A percentile compares a stretch with the other conserved stretches of the same genome.
phyloP scores from a whole-genome alignment of 495 filamentous ascomycete genomes.

The Hamigera avellanea region DNA sequence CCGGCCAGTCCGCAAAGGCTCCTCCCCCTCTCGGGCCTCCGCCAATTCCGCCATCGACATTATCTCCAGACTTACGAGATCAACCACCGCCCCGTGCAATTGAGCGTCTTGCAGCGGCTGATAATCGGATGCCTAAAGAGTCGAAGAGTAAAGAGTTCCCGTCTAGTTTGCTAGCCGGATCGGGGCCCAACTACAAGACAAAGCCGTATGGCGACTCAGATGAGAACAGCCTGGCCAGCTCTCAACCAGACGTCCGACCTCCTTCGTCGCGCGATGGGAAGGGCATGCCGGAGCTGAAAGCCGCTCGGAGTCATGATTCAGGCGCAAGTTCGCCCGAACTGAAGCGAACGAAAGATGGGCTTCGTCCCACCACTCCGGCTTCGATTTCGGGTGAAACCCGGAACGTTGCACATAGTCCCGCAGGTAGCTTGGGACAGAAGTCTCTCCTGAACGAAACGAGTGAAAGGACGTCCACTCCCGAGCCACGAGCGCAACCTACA shows the following conservation, averaged over 20 bases:
- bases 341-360: slow-evolving; percentile 18
- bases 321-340: slow-evolving; percentile 9
- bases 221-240: slow-evolving; percentile 6
- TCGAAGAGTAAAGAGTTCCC: slow-evolving; percentile 15
- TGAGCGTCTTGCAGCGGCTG: slow-evolving; percentile 12
- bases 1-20: slow-evolving; percentile 19
- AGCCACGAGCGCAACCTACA: slow-evolving; percentile 6
- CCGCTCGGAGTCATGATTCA: slow-evolving; percentile 9
- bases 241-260: slow-evolving; percentile 12
- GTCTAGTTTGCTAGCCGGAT: slow-evolving; percentile 9
- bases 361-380: slow-evolving; percentile 20
- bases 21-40: slow-evolving; percentile 13
- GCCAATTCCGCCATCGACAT: slow-evolving; percentile 9
- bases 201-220: slow-evolving; percentile 7
- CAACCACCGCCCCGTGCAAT: slow-evolving; percentile 18
- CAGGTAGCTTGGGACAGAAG: slow-evolving; percentile 12
- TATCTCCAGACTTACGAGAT: slow-evolving; percentile 6
- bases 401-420: slow-evolving; percentile 12
- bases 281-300: slow-evolving; percentile 8
- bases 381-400: slow-evolving; percentile 15
- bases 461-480: slow-evolving; percentile 8
- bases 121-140: slow-evolving; percentile 12
- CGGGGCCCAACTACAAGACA: slow-evolving; percentile 5
- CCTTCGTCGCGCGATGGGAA: slow-evolving; percentile 21
- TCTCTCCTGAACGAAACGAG: slow-evolving; percentile 14